Evolutionary conservation across 805 yeast species (phyloP).

Genomic region (Candida chauliodis): DNA sequence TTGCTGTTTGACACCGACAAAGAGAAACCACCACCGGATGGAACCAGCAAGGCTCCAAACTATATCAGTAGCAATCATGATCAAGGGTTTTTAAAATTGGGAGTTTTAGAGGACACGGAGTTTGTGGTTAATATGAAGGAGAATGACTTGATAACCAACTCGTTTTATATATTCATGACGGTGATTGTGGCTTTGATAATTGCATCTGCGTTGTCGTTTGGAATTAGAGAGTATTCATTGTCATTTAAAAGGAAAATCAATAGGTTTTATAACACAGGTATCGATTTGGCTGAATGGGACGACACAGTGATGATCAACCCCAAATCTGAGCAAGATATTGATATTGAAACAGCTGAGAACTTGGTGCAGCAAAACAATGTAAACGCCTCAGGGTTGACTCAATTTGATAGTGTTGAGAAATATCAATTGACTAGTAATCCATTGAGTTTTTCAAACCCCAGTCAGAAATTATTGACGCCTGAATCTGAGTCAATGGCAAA

Average conservation of each 20-base stretch:
- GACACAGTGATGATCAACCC: constrained; percentile 1
- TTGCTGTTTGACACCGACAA: background rate
- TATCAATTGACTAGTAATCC: constrained; percentile 1
- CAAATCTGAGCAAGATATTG: constrained; percentile 3
- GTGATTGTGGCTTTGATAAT: constrained; percentile 20
- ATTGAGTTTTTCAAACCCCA: background rate
- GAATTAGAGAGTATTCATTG: constrained; percentile 20
- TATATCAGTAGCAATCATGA: constrained; percentile 3
- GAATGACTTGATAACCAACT: constrained; percentile 14
- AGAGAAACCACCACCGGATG: background rate
- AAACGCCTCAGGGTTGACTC: constrained; percentile 4
- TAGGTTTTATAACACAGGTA: constrained; percentile 8
- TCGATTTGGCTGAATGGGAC: constrained; percentile 10
- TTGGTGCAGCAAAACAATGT: background rate
- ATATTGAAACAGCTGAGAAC: constrained; percentile 1
- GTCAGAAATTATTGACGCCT: background rate
- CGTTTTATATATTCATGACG: constrained; percentile 22
- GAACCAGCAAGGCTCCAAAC: constrained; percentile 1
- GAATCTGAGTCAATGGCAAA: background rate
- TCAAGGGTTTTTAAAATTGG: constrained; percentile 5
- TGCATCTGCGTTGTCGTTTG: constrained; percentile 20
- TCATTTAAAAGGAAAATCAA: constrained; percentile 10
- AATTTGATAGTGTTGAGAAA: constrained; percentile 3
- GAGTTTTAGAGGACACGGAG: background rate
- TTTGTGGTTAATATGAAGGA: background rate